phyloP scores from a whole-genome alignment of 2,329 filamentous ascomycete genomes.

The Metarhizium album region DNA sequence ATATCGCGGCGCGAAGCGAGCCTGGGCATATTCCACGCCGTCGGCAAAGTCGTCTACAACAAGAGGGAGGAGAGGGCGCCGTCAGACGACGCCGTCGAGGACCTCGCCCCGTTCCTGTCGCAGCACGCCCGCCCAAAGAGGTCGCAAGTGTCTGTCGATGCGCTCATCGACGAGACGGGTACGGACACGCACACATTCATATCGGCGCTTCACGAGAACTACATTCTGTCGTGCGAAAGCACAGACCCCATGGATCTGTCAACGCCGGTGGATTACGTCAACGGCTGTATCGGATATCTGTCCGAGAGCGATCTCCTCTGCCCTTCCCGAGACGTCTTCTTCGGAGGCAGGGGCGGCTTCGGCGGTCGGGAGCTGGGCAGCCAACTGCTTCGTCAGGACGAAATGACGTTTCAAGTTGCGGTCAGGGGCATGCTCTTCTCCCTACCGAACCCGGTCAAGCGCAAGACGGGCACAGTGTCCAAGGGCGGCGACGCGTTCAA shows the following conservation, averaged over 20 bases:
- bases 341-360: constrained; percentile 48
- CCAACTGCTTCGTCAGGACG: constrained; percentile 78
- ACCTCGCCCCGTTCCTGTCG: constrained; percentile 48
- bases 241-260: constrained; percentile 36
- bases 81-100: constrained; percentile 33
- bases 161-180: constrained; percentile 83
- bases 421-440: constrained; percentile 78
- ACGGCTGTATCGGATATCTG: constrained; percentile 74
- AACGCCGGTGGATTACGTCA: constrained; percentile 65
- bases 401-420: constrained; percentile 86
- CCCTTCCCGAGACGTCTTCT: constrained; percentile 58
- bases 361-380: constrained; percentile 45
- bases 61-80: constrained; percentile 57
- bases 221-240: constrained; percentile 68
- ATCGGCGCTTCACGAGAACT: constrained; percentile 88
- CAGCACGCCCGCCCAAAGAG: constrained; percentile 47
- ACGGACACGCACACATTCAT: constrained; percentile 88
- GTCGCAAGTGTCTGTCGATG: constrained; percentile 58
- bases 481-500: constrained; percentile 56
- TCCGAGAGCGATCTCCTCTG: constrained; percentile 83
- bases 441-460: constrained; percentile 76
- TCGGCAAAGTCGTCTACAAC: constrained; percentile 94
- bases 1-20: constrained; percentile 82
- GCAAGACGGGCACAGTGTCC: constrained; percentile 37
- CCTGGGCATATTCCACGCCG: constrained; percentile 89